These are phyloP conservation scores for Breynia disticha DNA, from an alignment of 441 rosid species.

Conservation along the genomic window DNA sequence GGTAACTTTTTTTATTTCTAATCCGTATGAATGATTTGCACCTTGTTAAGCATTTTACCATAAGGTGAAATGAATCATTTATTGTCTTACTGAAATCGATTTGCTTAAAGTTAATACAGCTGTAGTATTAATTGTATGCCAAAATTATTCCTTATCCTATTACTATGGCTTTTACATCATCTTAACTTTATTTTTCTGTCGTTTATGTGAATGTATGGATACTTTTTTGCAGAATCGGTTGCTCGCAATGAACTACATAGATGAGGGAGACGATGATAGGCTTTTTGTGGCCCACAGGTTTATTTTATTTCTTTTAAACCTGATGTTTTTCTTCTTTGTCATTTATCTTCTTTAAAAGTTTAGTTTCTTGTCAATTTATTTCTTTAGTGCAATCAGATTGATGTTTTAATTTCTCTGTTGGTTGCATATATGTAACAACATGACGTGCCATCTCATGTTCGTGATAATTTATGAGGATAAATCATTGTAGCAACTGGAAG, in stretches of 20 bases:
- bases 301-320: neutral
- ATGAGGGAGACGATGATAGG: slow-evolving; percentile 83
- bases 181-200: too few relatives aligned
- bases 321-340: neutral
- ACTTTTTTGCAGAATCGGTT: slow-evolving; percentile 68
- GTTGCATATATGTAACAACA: too few relatives aligned
- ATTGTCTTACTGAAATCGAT: neutral
- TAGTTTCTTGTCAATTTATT: too few relatives aligned
- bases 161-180: too few relatives aligned
- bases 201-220: slow-evolving; percentile 9
- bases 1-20: slow-evolving; percentile 32
- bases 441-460: too few relatives aligned
- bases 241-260: slow-evolving; percentile 96
- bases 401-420: too few relatives aligned
- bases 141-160: neutral
- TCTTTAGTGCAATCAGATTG: neutral
- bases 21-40: too few relatives aligned
- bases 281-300: slow-evolving; percentile 98
- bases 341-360: too few relatives aligned
- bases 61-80: neutral
- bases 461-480: too few relatives aligned
- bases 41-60: too few relatives aligned
- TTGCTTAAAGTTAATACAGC: neutral
- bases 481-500: too few relatives aligned
- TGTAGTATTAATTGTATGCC: neutral